Evolutionary conservation across 345 rosid genomes (phyloP).

Genomic region (Eucalyptus globulus): DNA sequence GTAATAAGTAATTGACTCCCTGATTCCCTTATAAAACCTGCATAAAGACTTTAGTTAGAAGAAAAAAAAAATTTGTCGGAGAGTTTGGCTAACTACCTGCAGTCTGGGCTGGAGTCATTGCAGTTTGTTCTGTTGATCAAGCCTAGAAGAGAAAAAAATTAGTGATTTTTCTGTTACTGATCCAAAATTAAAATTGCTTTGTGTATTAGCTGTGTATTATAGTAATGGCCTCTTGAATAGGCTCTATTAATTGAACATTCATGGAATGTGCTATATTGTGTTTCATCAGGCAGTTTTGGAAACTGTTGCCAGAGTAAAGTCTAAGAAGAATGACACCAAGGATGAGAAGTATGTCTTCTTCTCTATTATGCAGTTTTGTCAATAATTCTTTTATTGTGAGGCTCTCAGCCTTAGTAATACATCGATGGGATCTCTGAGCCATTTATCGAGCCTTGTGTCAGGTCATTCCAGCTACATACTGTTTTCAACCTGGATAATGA

Average conservation of each 20-base stretch:
- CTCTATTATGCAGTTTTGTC: background rate
- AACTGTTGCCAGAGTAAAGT: slow-evolving; percentile 75
- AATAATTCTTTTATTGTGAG: background rate
- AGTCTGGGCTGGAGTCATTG: background rate
- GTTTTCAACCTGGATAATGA: slow-evolving; percentile 88
- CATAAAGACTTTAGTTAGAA: background rate
- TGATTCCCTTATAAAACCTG: background rate
- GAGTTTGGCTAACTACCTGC: background rate
- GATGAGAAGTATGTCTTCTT: slow-evolving; percentile 65
- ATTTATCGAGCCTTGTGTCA: slow-evolving; percentile 13
- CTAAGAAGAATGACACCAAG: slow-evolving; percentile 85
- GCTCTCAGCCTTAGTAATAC: background rate
- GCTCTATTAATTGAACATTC: background rate
- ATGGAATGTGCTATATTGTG: background rate
- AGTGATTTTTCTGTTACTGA: background rate
- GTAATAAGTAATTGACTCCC: background rate
- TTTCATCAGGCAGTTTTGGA: slow-evolving; percentile 77
- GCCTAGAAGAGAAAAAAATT: background rate
- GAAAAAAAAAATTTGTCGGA: background rate
- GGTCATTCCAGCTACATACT: slow-evolving; percentile 74
- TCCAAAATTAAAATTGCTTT: background rate
- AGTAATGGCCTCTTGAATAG: background rate
- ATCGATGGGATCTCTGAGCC: slow-evolving; percentile 5
- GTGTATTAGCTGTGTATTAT: background rate
- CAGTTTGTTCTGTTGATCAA: background rate